Conservation (phyloP, 139 green algal genomes). For the Ettlia oleoabundans region DNA sequence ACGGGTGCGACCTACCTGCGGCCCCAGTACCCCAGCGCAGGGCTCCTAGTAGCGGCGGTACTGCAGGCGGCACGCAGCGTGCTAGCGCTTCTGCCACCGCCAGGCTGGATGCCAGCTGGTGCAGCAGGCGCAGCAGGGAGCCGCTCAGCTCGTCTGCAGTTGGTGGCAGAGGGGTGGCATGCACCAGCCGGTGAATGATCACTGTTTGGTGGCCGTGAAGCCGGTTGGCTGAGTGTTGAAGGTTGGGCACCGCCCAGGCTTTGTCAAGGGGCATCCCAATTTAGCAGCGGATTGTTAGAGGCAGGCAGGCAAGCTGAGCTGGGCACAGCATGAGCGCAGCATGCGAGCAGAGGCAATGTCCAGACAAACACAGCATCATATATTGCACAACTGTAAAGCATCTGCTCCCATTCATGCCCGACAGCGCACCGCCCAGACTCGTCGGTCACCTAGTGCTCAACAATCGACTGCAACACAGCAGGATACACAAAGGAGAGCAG, state of each 20-base stretch:
- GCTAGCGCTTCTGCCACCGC: slow-evolving; percentile 70
- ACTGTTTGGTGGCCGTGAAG: background rate
- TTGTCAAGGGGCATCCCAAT: too few relatives aligned
- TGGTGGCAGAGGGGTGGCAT: too few relatives aligned
- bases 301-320: background rate
- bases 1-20: too few relatives aligned
- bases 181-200: too few relatives aligned
- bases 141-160: slow-evolving; percentile 63
- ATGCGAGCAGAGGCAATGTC: background rate
- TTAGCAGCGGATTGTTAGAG: too few relatives aligned
- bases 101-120: slow-evolving; percentile 57
- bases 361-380: background rate
- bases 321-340: background rate
- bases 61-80: slow-evolving; percentile 37
- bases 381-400: too few relatives aligned
- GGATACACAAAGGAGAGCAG: background rate
- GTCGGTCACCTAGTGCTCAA: too few relatives aligned
- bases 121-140: slow-evolving; percentile 74
- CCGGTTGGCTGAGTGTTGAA: background rate
- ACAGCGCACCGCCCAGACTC: too few relatives aligned
- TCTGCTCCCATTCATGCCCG: too few relatives aligned
- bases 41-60: slow-evolving; percentile 56
- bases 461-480: background rate
- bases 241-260: background rate
- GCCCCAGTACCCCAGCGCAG: slow-evolving; percentile 40